A percentile compares a stretch with the other conserved stretches of the same genome.
These are phyloP conservation scores for Termitomyces sp. DNA, from an alignment of 768 basidiomycete species.

Conservation along the genomic window DNA sequence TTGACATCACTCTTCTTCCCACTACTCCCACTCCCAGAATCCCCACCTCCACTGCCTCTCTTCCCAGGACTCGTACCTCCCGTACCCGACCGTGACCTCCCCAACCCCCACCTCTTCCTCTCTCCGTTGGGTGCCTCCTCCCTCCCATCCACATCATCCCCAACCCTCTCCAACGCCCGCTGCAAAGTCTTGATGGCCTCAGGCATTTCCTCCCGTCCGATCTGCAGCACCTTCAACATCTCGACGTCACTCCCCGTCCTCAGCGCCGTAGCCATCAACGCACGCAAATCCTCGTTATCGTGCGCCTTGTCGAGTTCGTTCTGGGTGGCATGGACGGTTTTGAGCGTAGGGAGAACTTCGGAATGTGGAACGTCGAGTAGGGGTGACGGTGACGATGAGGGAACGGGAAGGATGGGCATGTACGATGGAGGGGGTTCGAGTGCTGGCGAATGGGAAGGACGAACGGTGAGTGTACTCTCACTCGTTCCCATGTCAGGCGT, in stretches of 20 bases:
- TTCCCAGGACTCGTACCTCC: background rate
- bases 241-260: constrained; percentile 56
- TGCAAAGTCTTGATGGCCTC: constrained; percentile 82
- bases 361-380: background rate
- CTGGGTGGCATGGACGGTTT: constrained; percentile 29
- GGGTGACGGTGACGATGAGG: constrained; percentile 4
- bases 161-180: constrained; percentile 53
- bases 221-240: constrained; percentile 60
- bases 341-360: constrained; percentile 21
- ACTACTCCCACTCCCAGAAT: background rate
- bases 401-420: background rate
- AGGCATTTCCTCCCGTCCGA: constrained; percentile 65
- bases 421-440: background rate
- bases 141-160: constrained; percentile 19
- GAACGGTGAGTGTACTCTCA: background rate
- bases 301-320: constrained; percentile 42
- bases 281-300: constrained; percentile 55
- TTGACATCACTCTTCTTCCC: constrained; percentile 27
- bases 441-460: background rate
- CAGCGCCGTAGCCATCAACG: constrained; percentile 56
- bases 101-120: background rate
- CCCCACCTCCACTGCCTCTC: background rate
- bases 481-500: background rate
- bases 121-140: background rate
- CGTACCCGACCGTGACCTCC: background rate